Evolutionary conservation across 768 basidiomycete genomes (phyloP), one percentile per base, ranked within the genome.

Genomic region (Kwoniella pini): DNA sequence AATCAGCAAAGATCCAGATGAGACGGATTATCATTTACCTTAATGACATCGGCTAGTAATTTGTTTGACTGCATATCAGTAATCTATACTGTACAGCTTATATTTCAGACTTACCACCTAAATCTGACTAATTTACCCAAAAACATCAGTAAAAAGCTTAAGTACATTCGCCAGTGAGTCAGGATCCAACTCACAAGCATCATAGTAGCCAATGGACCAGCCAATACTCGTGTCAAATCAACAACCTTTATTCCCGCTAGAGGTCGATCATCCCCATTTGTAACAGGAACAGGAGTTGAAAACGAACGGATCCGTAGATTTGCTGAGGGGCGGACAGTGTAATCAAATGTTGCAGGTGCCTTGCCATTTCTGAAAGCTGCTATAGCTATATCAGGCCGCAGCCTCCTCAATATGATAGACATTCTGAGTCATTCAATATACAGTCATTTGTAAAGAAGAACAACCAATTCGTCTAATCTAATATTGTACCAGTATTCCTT

Each of bases 121-220:
- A 54, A 55, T 75, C 74, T 21, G 74, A 67, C 71, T 75, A 45
- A 10, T 11, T 36, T 7, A 36, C 33, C 7, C 33, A n/a, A 7
- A 7, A 7, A 36, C 33, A 7, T 36, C 33, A 36, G 33, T 12
- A 27, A 42, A 21, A 22, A 30, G 33, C 6, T 22, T 19, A 13
- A 60, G 30, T 42, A 10, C 9, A 42, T 5, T 17, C 10, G 7
- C n/a, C 27, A 55, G 48, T 19, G 1, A 26, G 7, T 21, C 1
- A 31, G 13, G 33, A 15, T n/a, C 9, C 17, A 19, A 50, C 71
- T 65, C 6, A 87, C 92, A n/a, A 96, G 82, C 62, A 95, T 83
- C 92, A 94, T 90, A 1, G 91, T 90, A n/a, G 88, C 85, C 1
- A 88, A 88, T 30, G 92, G 92, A 0, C 91, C 92, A n/a, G 92